Conservation (phyloP, 2,329 filamentous ascomycete species). For the Macroventuria anomochaeta region DNA sequence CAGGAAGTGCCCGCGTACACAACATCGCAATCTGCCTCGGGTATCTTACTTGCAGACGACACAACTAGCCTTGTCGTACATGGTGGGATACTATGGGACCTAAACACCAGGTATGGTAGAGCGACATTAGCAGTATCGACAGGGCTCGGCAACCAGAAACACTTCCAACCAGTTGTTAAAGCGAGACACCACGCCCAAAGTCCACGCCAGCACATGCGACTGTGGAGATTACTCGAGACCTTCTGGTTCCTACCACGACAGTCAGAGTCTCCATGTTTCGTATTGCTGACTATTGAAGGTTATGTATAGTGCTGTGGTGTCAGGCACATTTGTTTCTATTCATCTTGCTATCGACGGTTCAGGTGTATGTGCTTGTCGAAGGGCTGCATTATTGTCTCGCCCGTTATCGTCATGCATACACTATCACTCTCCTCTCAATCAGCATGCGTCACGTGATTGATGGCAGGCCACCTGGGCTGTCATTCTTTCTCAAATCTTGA, state of each 20-base stretch:
- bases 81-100: constrained; percentile 8
- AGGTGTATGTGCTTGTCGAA: no score
- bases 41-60: constrained; percentile 69
- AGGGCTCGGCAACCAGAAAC: constrained; percentile 8
- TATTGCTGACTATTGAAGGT: neutral
- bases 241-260: neutral
- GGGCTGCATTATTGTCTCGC: neutral
- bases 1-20: neutral
- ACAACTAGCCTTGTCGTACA: constrained; percentile 76
- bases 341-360: neutral
- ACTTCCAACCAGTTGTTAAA: constrained; percentile 4
- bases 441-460: no score
- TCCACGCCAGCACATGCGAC: constrained; percentile 6
- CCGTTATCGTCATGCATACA: neutral
- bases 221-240: neutral
- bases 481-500: no score
- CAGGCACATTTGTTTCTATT: neutral
- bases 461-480: no score
- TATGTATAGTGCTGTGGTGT: neutral
- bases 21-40: neutral
- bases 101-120: constrained; percentile 79
- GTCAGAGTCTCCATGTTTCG: neutral
- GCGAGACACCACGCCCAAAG: neutral
- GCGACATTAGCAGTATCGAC: constrained; percentile 68
- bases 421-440: neutral